Evolutionary conservation across 768 basidiomycete genomes (phyloP), one percentile per base, ranked within the genome.

Genomic region (Tephrocybe sp.): DNA sequence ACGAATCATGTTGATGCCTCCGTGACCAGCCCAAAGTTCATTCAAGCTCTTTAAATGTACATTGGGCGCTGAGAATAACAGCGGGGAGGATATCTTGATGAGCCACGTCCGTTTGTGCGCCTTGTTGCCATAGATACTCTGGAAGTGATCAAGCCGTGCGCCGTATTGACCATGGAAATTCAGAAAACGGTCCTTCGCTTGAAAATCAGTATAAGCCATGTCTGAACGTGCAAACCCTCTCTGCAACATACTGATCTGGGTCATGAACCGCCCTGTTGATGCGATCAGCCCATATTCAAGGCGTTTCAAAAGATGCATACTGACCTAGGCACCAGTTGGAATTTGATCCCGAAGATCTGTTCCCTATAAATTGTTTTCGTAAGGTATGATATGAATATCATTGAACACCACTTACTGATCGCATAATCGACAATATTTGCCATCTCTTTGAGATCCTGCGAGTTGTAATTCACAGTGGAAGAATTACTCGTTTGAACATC

Each of bases 11-110:
- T 65, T 61, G 1, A 66, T 69, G 13, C 71, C 60, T 3, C 63
- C 39, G n/a, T n/a, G n/a, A 48, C 83, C 81, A 0, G 79, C 70
- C 66, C 75, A 83, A 19, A 80, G 65, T 21, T 63, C 69, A 37
- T 75, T 68, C 24, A 83, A 54, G n/a, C 58, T 52, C 7, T 58
- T 59, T 18, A 80, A 55, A 29, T 78, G 77, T 13, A 65, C 55
- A 33, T 71, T 60, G 0, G 81, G 80, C 9, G 68, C 61, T 49
- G 63, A 70, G 58, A 82, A 79, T 16, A 79, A 55, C 2, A 77
- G 4, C 0, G 67, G 70, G 0, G 73, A 72, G 8, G 70, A 37
- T 0, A 65, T 47, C 27, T 44, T 59, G 59, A 79, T 69, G n/a
- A 63, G 37, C 24, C 47, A 47, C 15, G 76, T 69, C 27, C 49